These are phyloP conservation scores for Yarrowia keelungensis DNA, from an alignment of 805 yeast species.

Conservation along the genomic window DNA sequence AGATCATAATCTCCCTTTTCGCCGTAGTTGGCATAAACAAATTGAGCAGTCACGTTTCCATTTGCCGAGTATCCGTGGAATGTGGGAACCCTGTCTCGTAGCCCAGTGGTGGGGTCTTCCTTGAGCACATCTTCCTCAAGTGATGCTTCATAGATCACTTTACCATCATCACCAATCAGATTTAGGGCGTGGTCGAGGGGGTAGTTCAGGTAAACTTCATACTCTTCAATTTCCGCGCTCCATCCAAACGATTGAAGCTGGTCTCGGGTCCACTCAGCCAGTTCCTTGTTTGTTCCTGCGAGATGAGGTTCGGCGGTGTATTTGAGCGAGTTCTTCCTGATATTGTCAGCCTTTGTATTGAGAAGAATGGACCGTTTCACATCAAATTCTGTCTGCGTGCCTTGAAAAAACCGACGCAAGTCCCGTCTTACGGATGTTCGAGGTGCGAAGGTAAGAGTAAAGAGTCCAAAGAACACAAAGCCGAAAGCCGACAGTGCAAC, in stretches of 20 bases:
- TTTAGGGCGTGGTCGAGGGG: constrained; percentile 64
- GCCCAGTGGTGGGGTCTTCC: constrained; percentile 59
- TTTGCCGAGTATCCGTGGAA: constrained; percentile 79
- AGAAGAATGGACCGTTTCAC: constrained; percentile 66
- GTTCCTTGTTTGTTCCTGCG: constrained; percentile 55
- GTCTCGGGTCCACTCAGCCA: constrained; percentile 62
- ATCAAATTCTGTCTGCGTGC: constrained; percentile 52
- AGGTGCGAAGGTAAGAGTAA: constrained; percentile 78
- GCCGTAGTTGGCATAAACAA: constrained; percentile 75
- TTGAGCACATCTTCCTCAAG: constrained; percentile 60
- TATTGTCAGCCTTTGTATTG: constrained; percentile 50
- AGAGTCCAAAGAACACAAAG: constrained; percentile 58
- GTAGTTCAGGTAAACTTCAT: constrained; percentile 67
- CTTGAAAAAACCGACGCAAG: constrained; percentile 74
- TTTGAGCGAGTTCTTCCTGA: constrained; percentile 60
- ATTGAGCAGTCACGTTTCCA: constrained; percentile 74
- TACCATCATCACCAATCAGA: constrained; percentile 50
- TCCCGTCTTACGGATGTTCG: constrained; percentile 84
- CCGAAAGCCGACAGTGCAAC: constrained; percentile 51
- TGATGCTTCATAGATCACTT: constrained; percentile 59
- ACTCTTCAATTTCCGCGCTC: constrained; percentile 59
- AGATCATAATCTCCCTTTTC: constrained; percentile 62
- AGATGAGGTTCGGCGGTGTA: constrained; percentile 64
- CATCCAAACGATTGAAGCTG: constrained; percentile 69
- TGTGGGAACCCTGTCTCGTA: constrained; percentile 64